A percentile compares a stretch with the other conserved stretches of the same genome.
Conservation (phyloP, 78 protist species). For the Pigoraptor vietnamica region DNA sequence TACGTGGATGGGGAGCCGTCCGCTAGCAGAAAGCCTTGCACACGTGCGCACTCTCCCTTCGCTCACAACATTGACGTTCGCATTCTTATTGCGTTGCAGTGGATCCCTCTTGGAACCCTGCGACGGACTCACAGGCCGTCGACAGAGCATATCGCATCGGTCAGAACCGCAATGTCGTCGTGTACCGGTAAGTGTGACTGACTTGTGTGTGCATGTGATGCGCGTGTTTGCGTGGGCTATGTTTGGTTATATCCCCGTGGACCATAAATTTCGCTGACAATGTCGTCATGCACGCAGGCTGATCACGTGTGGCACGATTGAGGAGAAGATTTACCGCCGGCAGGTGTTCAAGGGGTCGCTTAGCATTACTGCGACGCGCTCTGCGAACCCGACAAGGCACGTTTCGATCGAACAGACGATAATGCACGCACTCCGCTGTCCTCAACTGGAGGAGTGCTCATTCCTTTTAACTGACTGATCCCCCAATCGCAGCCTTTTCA, state of each 20-base stretch:
- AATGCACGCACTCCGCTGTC: too few relatives aligned
- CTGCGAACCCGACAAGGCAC: neutral
- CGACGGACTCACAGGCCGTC: conserved; percentile 26
- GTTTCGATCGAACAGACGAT: too few relatives aligned
- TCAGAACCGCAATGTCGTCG: conserved; percentile 24
- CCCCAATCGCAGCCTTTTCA: neutral
- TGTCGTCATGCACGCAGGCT: conserved; percentile 14
- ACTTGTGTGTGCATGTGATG: neutral
- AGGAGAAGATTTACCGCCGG: conserved; percentile 57
- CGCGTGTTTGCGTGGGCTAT: neutral
- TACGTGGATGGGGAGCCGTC: neutral
- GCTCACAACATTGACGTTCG: too few relatives aligned
- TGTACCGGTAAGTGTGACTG: conserved; percentile 22
- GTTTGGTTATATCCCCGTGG: too few relatives aligned
- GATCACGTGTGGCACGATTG: conserved; percentile 40
- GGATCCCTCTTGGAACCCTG: conserved; percentile 51
- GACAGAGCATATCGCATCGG: conserved; percentile 45
- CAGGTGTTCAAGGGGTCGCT: conserved; percentile 43
- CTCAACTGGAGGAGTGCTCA: too few relatives aligned
- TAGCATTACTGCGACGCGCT: neutral
- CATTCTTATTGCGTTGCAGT: neutral
- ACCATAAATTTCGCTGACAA: too few relatives aligned
- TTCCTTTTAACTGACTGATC: too few relatives aligned
- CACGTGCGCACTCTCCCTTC: too few relatives aligned
- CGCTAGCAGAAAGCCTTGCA: too few relatives aligned